Base-by-base conservation (phyloP, 768 basidiomycete genomes). In the Tricholoma furcatifolium region DNA sequence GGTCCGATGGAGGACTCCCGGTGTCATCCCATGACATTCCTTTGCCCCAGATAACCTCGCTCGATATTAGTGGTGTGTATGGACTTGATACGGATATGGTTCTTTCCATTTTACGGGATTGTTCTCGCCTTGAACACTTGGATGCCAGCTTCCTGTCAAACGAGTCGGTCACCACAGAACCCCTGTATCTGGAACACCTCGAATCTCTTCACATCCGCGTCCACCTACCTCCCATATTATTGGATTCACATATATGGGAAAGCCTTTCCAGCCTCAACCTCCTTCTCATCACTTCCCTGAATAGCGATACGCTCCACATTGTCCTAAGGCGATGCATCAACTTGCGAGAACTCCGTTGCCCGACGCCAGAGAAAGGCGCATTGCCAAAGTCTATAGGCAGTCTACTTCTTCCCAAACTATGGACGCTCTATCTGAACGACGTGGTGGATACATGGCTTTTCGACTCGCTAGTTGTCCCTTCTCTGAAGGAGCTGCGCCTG, bases 371-470 rank as follows among this genome's bases (percentile, higher is more conserved):
- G 27, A 35, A 14, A 31, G 52, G 32, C 18, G 38, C 12, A 11
- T 9, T 35, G 23, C 34, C 40, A 40, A 15, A 21, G 18, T 27
- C 6, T 14, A n/a, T 6, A 18, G 27, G 39, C 12, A 6, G 32
- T 41, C 9, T 47, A 41, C 32, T 17, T 43, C 12, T 53, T 12
- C 44, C 31, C 8, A 41, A 23, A n/a, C 41, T 53, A 23, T 15
- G 23, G 12, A 53, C 47, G 30, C 52, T 53, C 15, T 30, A 24
- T n/a, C 23, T 53, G 21, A 53, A 15, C 8, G 40, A 42, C 21
- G 44, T 53, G 6, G 9, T 42, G n/a, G 46, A 47, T 35, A 53
- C 31, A n/a, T 47, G 52, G 52, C 30, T 47, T 14, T 42, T 53
- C 14, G 52, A 53, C 14, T 47, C 46, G 4, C 41, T 47, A 6